Evolutionary conservation across 495 filamentous ascomycete genomes (phyloP).

Genomic region (Aspergillus panamensis): DNA sequence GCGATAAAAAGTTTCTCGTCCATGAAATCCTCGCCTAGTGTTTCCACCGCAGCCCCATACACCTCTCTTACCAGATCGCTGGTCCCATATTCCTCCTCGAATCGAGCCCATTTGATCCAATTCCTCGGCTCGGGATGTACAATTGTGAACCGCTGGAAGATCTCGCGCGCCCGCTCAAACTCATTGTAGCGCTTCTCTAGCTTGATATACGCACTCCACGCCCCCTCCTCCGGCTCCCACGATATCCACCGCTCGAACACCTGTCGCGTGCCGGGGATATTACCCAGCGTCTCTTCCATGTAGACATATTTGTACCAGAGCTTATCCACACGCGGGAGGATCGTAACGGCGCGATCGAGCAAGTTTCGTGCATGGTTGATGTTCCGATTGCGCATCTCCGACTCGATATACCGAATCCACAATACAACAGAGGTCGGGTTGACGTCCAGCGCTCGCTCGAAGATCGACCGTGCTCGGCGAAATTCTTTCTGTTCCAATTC

Average conservation of each 20-base stretch:
- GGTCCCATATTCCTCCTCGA: constrained; percentile 92
- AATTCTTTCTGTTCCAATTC: constrained; percentile 98
- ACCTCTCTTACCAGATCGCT: constrained; percentile 90
- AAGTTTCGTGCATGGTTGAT: constrained; percentile 97
- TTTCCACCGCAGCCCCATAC: constrained; percentile 83
- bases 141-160: constrained; percentile 86
- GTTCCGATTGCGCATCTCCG: constrained; percentile 93
- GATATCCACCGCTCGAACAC: constrained; percentile 98
- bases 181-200: constrained; percentile 93
- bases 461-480: constrained; percentile 90
- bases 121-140: constrained; percentile 95
- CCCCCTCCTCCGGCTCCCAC: constrained; percentile 94
- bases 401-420: constrained; percentile 88
- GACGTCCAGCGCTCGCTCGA: constrained; percentile 93
- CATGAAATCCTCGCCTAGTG: constrained; percentile 91
- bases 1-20: constrained; percentile 93
- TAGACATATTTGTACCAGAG: constrained; percentile 99
- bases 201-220: constrained; percentile 95
- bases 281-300: constrained; percentile 95
- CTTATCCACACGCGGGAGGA: constrained; percentile 87
- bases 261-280: constrained; percentile 86
- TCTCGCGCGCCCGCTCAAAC: constrained; percentile 75
- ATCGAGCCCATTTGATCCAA: constrained; percentile 98
- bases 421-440: constrained; percentile 77
- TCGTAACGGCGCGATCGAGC: constrained; percentile 92